Evolutionary conservation across 2,329 filamentous ascomycete species (phyloP), one percentile per base, ranked within the genome.

Genomic region (Claviceps sp.): DNA sequence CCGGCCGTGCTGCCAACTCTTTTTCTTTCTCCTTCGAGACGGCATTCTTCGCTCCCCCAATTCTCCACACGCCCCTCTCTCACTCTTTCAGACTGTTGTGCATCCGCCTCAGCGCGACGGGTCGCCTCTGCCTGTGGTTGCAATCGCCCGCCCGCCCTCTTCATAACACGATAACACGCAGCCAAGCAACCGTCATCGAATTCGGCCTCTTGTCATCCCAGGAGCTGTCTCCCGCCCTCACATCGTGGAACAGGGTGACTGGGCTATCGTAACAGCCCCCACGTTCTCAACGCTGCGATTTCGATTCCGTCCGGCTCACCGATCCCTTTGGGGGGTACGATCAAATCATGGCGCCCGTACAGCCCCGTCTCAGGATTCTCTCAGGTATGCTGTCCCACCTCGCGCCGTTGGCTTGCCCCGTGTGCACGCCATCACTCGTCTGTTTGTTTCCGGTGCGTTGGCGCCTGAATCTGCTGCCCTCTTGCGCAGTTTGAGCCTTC

Each of bases 351-450:
- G 76, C 76, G 69, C 76, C 77, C 67, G 70, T 73, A 66, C 71
- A 76, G 67, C 76, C 77, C 68, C 76, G 76, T 69, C 72, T 76
- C 67, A 79, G 74, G 71, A 72, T 78, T 68, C 72, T 79, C 65
- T 78, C 76, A 75, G 77, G 77, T 80, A 69, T 69, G 77, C 75
- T 60, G 62, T 64, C 62, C 62, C 61, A 62, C 61, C 56, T 60
- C 58, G 61, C 59, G 56, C 60, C 47, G 40, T 53, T 41, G 44
- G 43, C 38, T 34, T 49, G 49, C 36, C 48, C 51, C 50, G 49
- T 45, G 49, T 51, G 38, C 52, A 42, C 55, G 30, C 38, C 50
- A 38, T 37, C n/a, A 14, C 20, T 38, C 26, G 14, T 38, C 43
- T 49, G 42, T 45, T 50, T 50, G 48, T 54, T 47, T 50, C 45